Percentiles rank a stretch among this genome's conserved stretches.
Conservation (phyloP, 768 basidiomycete genomes). For the Mycena epipterygia region DNA sequence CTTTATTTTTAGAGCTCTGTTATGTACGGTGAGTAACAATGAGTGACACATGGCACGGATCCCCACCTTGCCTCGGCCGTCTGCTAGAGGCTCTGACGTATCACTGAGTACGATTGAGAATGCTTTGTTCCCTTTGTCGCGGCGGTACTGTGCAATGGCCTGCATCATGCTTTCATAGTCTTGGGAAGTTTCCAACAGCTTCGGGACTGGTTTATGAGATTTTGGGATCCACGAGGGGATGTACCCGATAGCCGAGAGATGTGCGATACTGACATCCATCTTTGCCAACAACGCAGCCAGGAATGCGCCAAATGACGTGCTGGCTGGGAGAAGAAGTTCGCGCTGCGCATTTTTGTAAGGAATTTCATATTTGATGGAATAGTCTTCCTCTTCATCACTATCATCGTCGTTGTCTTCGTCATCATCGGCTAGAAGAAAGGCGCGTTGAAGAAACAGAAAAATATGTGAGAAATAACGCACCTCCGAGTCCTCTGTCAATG, state of each 20-base stretch:
- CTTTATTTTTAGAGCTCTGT: conserved; percentile 6
- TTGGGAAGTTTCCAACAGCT: conserved; percentile 37
- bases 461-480: too few species aligned
- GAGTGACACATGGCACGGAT: background rate
- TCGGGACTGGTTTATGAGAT: conserved; percentile 36
- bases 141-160: conserved; percentile 16
- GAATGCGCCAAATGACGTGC: too few species aligned
- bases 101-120: background rate
- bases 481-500: too few species aligned
- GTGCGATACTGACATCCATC: conserved; percentile 10
- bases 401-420: too few species aligned
- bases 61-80: background rate
- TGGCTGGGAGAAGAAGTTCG: too few species aligned
- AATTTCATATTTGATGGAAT: too few species aligned
- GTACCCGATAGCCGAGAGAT: conserved; percentile 35
- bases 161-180: conserved; percentile 29
- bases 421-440: background rate
- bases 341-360: too few species aligned
- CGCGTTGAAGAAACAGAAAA: background rate
- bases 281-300: background rate
- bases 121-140: background rate
- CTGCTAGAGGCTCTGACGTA: background rate
- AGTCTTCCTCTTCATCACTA: too few species aligned
- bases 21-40: background rate
- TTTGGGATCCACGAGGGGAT: conserved; percentile 37